Conservation (phyloP, 192 early-diverging fungal species). For the Coemansia sp. region DNA sequence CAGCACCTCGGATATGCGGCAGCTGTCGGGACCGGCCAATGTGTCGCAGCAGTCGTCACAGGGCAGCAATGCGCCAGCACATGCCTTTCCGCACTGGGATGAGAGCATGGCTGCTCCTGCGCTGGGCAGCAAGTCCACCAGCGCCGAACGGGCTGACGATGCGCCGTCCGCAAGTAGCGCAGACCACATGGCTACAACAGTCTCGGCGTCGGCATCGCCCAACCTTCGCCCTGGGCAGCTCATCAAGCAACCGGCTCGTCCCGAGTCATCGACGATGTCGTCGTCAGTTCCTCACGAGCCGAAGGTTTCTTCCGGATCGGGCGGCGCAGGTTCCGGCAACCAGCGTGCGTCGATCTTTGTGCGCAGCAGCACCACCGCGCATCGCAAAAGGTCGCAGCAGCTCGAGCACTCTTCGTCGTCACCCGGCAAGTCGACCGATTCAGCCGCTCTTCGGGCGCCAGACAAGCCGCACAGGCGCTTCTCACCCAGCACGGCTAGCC, state of each 20-base stretch:
- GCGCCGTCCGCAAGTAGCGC: conserved; percentile 11
- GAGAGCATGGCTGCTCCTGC: conserved; percentile 1
- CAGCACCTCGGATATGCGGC: neutral
- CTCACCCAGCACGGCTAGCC: neutral
- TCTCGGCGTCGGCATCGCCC: conserved; percentile 37
- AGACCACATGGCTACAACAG: conserved; percentile 14
- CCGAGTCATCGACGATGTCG: conserved; percentile 13
- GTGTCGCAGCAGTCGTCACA: conserved; percentile 13
- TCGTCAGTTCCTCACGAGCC: conserved; percentile 36
- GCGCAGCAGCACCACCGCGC: conserved; percentile 14
- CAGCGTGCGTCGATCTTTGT: conserved; percentile 32
- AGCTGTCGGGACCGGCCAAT: neutral
- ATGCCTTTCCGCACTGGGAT: conserved; percentile 31
- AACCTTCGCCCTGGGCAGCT: conserved; percentile 24
- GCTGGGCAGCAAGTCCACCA: neutral
- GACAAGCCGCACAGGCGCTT: neutral
- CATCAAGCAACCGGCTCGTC: conserved; percentile 22
- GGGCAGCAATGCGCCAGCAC: conserved; percentile 10
- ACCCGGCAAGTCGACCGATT: neutral
- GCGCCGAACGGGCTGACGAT: conserved; percentile 11
- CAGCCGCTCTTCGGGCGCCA: neutral
- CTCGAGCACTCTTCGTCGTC: neutral
- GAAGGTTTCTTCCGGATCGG: conserved; percentile 7
- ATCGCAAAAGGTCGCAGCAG: conserved; percentile 25
- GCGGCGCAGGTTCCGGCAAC: neutral